phyloP scores from a whole-genome alignment of 1,139 yeast species.

The Geotrichum restrictum region DNA sequence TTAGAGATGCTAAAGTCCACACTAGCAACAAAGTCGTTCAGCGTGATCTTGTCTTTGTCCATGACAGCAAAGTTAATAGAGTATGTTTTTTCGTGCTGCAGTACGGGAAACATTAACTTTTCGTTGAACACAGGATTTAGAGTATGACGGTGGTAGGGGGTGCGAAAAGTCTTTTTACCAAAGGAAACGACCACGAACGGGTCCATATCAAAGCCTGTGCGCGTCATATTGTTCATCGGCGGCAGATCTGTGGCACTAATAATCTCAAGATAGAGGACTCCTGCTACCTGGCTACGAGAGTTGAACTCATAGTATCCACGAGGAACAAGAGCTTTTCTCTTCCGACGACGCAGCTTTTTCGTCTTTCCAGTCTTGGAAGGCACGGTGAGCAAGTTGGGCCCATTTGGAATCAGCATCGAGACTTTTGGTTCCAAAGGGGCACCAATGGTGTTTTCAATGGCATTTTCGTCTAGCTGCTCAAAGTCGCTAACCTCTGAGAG shows the following conservation, averaged over 20 bases:
- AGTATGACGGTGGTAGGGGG: conserved; percentile 81
- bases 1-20: conserved; percentile 53
- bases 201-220: conserved; percentile 89
- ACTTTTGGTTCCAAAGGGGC: conserved; percentile 12
- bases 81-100: conserved; percentile 60
- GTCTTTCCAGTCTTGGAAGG: conserved; percentile 9
- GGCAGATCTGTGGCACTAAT: conserved; percentile 56
- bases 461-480: conserved; percentile 4
- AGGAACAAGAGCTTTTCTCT: conserved; percentile 1
- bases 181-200: conserved; percentile 91
- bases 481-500: conserved; percentile 11
- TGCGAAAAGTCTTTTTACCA: conserved; percentile 82
- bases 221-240: conserved; percentile 41
- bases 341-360: conserved; percentile 7
- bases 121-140: conserved; percentile 81
- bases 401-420: conserved; percentile 12
- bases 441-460: not conserved
- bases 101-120: conserved; percentile 71
- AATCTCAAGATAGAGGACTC: conserved; percentile 74
- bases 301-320: conserved; percentile 36
- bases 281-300: conserved; percentile 50
- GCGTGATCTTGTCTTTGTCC: conserved; percentile 80
- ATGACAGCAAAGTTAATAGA: conserved; percentile 67
- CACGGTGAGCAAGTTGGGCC: conserved; percentile 14
- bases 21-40: conserved; percentile 76